These are phyloP conservation scores for Luzula sylvatica DNA, from an alignment of 176 grass and related monocot species.

Conservation along the genomic window DNA sequence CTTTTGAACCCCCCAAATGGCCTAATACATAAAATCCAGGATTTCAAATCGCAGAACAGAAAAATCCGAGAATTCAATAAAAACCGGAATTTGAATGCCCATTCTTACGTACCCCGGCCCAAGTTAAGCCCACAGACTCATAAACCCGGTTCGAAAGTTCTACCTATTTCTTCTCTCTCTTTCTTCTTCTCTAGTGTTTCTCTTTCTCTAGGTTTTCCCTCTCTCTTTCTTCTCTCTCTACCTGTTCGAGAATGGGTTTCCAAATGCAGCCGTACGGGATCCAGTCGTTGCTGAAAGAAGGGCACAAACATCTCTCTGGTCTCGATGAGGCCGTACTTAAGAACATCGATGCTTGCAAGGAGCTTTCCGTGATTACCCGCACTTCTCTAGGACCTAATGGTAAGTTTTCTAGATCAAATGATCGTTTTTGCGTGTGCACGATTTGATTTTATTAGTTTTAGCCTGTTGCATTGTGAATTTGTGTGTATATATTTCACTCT, in stretches of 20 bases:
- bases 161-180: slow-evolving; percentile 9
- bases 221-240: neutral
- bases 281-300: slow-evolving; percentile 88
- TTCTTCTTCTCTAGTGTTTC: no score
- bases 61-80: no score
- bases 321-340: slow-evolving; percentile 74
- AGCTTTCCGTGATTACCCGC: slow-evolving; percentile 69
- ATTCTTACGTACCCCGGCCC: no score
- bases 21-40: no score
- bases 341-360: slow-evolving; percentile 63
- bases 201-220: slow-evolving; percentile 10
- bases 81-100: no score
- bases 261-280: slow-evolving; percentile 54
- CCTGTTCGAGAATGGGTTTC: slow-evolving; percentile 24
- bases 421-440: neutral
- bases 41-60: no score
- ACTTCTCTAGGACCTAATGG: slow-evolving; percentile 91
- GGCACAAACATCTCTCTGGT: slow-evolving; percentile 71
- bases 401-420: slow-evolving; percentile 6
- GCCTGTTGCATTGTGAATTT: no score
- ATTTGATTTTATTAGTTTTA: neutral
- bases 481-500: neutral
- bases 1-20: no score
- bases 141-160: no score
- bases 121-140: no score